Conservation (phyloP, 2,329 filamentous ascomycete genomes). For the Colletotrichum costaricense region DNA sequence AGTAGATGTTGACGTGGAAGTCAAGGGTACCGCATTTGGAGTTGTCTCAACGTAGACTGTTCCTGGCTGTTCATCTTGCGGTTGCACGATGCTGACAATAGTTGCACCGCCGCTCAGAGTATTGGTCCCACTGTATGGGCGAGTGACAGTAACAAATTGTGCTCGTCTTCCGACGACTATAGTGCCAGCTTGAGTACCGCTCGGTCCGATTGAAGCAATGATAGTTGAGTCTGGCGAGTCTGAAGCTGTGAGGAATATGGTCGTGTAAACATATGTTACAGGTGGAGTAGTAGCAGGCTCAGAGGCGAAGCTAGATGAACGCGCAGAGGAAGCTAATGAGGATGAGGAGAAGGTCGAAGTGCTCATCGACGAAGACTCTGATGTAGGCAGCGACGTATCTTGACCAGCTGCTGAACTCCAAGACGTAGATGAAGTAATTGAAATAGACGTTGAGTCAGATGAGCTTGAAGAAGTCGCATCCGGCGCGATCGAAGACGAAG, state of each 20-base stretch:
- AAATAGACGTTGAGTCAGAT: background rate
- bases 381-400: background rate
- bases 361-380: background rate
- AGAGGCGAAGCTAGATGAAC: slow-evolving; percentile 10
- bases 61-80: slow-evolving; percentile 3
- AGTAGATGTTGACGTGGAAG: background rate
- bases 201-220: slow-evolving; percentile 1
- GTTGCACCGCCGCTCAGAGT: background rate
- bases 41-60: slow-evolving; percentile 27
- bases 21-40: background rate
- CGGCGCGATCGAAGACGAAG: background rate
- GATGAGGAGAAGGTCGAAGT: background rate
- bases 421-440: background rate
- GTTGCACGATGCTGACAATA: slow-evolving; percentile 19
- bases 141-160: slow-evolving; percentile 12
- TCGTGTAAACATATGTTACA: slow-evolving; percentile 7
- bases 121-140: slow-evolving; percentile 6
- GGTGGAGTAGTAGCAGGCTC: background rate
- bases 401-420: background rate
- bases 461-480: background rate
- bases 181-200: slow-evolving; percentile 10
- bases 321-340: background rate
- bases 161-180: slow-evolving; percentile 13
- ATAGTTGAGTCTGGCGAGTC: slow-evolving; percentile 1
- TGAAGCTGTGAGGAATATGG: slow-evolving; percentile 16